A percentile compares a stretch with the other conserved stretches of the same genome.
Conservation (phyloP, 2,329 filamentous ascomycete species). For the Diaporthe eres region DNA sequence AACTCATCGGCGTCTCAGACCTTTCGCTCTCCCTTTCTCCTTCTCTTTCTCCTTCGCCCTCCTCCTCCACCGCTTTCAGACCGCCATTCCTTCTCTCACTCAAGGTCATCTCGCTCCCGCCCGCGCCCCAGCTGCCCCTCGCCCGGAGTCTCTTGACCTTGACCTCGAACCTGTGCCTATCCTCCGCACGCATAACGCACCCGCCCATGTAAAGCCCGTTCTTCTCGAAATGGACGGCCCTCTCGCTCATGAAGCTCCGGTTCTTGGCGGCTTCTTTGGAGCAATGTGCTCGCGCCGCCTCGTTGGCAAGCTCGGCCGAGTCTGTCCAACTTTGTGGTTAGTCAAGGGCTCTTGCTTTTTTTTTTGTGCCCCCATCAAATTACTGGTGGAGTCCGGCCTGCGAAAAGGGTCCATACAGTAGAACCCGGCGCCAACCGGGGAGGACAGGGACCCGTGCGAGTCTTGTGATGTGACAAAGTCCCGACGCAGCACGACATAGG, state of each 20-base stretch:
- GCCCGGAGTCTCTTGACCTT: constrained; percentile 36
- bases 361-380: background rate
- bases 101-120: background rate
- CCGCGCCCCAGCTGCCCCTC: constrained; percentile 29
- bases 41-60: background rate
- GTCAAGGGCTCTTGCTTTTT: background rate
- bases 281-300: constrained; percentile 37
- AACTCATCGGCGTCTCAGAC: constrained; percentile 30
- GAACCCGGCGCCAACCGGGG: constrained; percentile 31
- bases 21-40: background rate
- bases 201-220: constrained; percentile 39
- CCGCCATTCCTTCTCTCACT: background rate
- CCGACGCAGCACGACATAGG: constrained; percentile 39
- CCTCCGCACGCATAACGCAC: constrained; percentile 33
- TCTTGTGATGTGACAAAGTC: constrained; percentile 34
- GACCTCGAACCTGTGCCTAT: constrained; percentile 40
- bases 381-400: background rate
- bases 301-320: constrained; percentile 37
- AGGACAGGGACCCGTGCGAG: constrained; percentile 19
- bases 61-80: constrained; percentile 31
- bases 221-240: constrained; percentile 35
- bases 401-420: constrained; percentile 18
- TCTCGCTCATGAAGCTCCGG: background rate
- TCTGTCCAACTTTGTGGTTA: constrained; percentile 10
- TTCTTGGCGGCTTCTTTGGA: constrained; percentile 34